Base-by-base conservation (phyloP, 768 basidiomycete species). In the Lyophyllum decastes region DNA sequence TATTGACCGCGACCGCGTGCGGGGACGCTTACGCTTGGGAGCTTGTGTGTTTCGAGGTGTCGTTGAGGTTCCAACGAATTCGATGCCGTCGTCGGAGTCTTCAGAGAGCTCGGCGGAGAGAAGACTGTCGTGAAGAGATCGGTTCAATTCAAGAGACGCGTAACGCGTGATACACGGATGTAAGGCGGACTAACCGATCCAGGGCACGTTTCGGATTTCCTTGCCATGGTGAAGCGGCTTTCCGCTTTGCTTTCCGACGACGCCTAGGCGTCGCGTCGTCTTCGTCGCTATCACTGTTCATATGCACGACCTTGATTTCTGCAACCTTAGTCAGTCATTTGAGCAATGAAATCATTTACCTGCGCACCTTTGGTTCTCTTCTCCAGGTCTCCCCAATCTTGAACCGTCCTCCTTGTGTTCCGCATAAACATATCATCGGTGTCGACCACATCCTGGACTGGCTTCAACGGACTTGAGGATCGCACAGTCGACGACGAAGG, bases 351-450 rank as follows among this genome's bases (percentile, higher is more conserved):
- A 34, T 35, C 2, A 12, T 17, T 30, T 12, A 52, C n/a, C 30
- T 46, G 41, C 76, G 51, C 60, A 90, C 90, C 80, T 69, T 83
- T 83, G 45, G 78, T 78, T 14, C 80, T 70, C 66, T 82, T 73
- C 24, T 85, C 80, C 41, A 92, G 68, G 56, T 78, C 79, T 66
- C 76, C 82, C 87, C 90, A 90, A 2, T 79, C 74, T 51, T 79
- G 73, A 4, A 75, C 67, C 4, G 82, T 82, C 50, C 88, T 76
- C 57, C 80, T 80, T 44, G 73, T 76, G 67, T 91, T 93, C 49
- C 82, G 82, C 64, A 91, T 81, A 63, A 92, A 92, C 69, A 83
- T 75, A 16, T 82, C 83, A 68, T 92, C 89, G 49, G 83, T 83
- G 56, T 90, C 87, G 11, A 81, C 68, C 21, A 75, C 70, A 12